phyloP scores from a whole-genome alignment of 805 yeast genomes.

The Wickerhamiella australiensis region DNA sequence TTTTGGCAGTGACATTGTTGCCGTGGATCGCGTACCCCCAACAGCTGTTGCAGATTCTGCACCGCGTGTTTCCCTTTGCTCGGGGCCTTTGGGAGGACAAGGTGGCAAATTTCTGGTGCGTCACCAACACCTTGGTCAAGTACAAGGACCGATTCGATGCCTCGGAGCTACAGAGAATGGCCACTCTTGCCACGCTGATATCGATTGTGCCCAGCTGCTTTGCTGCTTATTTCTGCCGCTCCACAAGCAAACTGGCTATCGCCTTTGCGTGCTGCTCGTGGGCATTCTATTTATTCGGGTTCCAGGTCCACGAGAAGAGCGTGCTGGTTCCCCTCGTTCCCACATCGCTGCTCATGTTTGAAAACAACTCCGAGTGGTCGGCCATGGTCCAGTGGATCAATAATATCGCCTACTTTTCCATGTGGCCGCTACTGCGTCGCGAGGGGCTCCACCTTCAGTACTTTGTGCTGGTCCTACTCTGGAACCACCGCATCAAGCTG shows the following conservation, averaged over 20 bases:
- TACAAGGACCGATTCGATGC: conserved; percentile 45
- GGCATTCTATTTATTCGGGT: conserved; percentile 81
- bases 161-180: conserved; percentile 46
- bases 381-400: conserved; percentile 74
- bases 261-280: conserved; percentile 73
- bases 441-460: conserved; percentile 71
- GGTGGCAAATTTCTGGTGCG: conserved; percentile 96
- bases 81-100: conserved; percentile 95
- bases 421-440: conserved; percentile 73
- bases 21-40: conserved; percentile 44
- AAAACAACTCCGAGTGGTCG: conserved; percentile 31
- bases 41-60: conserved; percentile 45
- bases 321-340: conserved; percentile 83
- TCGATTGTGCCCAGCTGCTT: conserved; percentile 47
- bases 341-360: conserved; percentile 50
- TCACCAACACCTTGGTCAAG: conserved; percentile 69
- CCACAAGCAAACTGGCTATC: conserved; percentile 39
- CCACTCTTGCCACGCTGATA: conserved; percentile 28
- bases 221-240: conserved; percentile 34
- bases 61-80: conserved; percentile 78
- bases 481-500: conserved; percentile 44
- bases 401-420: conserved; percentile 70
- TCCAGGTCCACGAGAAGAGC: conserved; percentile 93
- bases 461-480: conserved; percentile 43
- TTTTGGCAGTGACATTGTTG: conserved; percentile 40